These are phyloP conservation scores for Entomortierella parvispora DNA, from an alignment of 192 early-diverging fungal genomes.

Conservation along the genomic window DNA sequence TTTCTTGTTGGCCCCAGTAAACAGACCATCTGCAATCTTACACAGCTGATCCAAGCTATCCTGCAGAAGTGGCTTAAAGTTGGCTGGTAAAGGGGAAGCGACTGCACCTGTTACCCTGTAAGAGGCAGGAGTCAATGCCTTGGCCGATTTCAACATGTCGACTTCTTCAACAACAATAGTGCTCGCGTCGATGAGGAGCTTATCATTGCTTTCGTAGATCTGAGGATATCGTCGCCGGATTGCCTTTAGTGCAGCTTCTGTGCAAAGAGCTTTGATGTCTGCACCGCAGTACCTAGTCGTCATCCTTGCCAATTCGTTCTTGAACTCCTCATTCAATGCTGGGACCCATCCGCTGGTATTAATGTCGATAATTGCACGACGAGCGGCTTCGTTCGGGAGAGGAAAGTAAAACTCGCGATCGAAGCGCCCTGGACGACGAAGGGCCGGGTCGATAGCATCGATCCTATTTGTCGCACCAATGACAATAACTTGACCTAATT, in stretches of 20 bases:
- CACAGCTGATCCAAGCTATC: slow-evolving; percentile 22
- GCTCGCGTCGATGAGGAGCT: slow-evolving; percentile 59
- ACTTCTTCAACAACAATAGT: slow-evolving; percentile 61
- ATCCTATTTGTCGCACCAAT: slow-evolving; percentile 83
- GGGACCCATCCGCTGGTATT: slow-evolving; percentile 65
- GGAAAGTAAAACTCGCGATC: slow-evolving; percentile 80
- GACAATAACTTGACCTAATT: slow-evolving; percentile 74
- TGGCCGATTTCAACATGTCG: slow-evolving; percentile 65
- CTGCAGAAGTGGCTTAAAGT: slow-evolving; percentile 51
- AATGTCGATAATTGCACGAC: slow-evolving; percentile 72
- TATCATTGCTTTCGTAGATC: slow-evolving; percentile 69
- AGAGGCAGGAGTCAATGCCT: slow-evolving; percentile 57
- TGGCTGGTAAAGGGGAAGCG: slow-evolving; percentile 55
- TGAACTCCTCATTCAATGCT: slow-evolving; percentile 55
- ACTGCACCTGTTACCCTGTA: slow-evolving; percentile 53
- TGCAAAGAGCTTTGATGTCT: slow-evolving; percentile 75
- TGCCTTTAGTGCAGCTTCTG: slow-evolving; percentile 75
- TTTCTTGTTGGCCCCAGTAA: slow-evolving; percentile 18
- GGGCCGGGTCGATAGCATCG: slow-evolving; percentile 80
- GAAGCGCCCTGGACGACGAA: slow-evolving; percentile 79
- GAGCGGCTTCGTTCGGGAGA: slow-evolving; percentile 64
- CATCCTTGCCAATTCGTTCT: slow-evolving; percentile 58
- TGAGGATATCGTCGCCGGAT: slow-evolving; percentile 75
- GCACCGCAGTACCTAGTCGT: slow-evolving; percentile 78
- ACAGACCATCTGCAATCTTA: slow-evolving; percentile 14